Base-by-base conservation (phyloP, 257 asterid genomes). In the Anisodus acutangulus region DNA sequence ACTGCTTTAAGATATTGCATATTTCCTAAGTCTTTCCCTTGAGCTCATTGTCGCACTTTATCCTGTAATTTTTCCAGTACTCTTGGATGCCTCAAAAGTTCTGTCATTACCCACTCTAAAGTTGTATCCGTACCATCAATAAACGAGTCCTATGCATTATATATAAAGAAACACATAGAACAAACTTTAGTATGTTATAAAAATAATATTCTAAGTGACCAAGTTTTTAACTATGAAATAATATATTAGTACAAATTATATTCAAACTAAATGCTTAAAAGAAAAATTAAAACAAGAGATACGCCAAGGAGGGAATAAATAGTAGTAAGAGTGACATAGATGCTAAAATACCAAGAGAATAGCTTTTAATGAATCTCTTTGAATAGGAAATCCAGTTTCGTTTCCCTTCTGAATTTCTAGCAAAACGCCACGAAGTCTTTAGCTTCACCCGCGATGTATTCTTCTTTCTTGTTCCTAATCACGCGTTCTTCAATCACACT, bases 61-160 rank as follows among this genome's bases (percentile, higher is more conserved):
- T n/a, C 35, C 13, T 88, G 88, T 57, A 92, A 47, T 8, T 85
- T 85, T 3, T 84, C 43, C 82, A 91, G 53, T 10, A 39, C 69
- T 2, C 8, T 12, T 0, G 95, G 94, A 84, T 91, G 86, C 54
- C 87, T 82, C 17, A 91, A 10, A 26, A 92, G 85, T 39, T 91
- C 92, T n/a, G 92, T 22, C 93, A 91, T 89, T 9, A 85, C 81
- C 94, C 93, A 92, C 79, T 89, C 93, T 2, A 90, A 43, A 2
- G 85, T 62, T 0, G 87, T 51, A 0, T 89, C 92, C 2, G 92
- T 92, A 55, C 97, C 97, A 4, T 87, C 93, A 2, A 83, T 79
- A 37, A 91, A 66, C 9, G 83, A n/a, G 16, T 91, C 95, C 94
- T 90, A 78, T 8, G 22, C 53, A 17, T 81, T 8, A 53, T 9